These are phyloP conservation scores for Ogataea trehaloabstinens DNA, from an alignment of 805 yeast species.

Conservation along the genomic window DNA sequence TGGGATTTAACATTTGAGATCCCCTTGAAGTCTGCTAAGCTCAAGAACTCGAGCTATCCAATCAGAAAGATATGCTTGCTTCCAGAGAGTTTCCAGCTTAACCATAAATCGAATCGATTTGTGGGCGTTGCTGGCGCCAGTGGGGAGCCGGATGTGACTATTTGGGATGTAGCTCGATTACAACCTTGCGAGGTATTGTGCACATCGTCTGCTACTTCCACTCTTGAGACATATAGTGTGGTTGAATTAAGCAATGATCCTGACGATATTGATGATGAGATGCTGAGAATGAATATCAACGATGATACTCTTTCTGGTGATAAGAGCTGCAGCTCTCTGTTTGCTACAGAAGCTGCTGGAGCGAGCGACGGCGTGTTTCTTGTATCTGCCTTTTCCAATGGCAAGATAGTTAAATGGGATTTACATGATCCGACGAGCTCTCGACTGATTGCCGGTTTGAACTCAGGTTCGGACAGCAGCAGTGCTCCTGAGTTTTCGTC, in stretches of 20 bases:
- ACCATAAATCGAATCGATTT: slow-evolving; percentile 38
- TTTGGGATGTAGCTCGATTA: slow-evolving; percentile 72
- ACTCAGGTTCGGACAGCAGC: slow-evolving; percentile 6
- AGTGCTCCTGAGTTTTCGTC: slow-evolving; percentile 22
- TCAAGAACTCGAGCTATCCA: slow-evolving; percentile 41
- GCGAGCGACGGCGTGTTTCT: slow-evolving; percentile 6
- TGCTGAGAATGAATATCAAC: slow-evolving; percentile 14
- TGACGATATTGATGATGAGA: slow-evolving; percentile 22
- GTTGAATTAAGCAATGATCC: slow-evolving; percentile 21
- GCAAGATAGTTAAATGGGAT: slow-evolving; percentile 38
- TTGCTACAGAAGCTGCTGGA: slow-evolving; percentile 9
- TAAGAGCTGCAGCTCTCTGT: slow-evolving; percentile 25
- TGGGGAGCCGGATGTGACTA: slow-evolving; percentile 53
- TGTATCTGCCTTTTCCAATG: slow-evolving; percentile 17
- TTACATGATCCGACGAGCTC: slow-evolving; percentile 33
- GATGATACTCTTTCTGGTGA: slow-evolving; percentile 17
- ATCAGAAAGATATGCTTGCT: slow-evolving; percentile 47
- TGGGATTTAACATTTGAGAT: slow-evolving; percentile 79
- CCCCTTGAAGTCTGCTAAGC: slow-evolving; percentile 59
- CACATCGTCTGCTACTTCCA: slow-evolving; percentile 23
- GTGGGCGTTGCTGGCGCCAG: slow-evolving; percentile 69
- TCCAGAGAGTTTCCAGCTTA: slow-evolving; percentile 37
- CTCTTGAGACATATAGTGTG: slow-evolving; percentile 26
- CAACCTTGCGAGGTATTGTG: slow-evolving; percentile 43
- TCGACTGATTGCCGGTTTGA: slow-evolving; percentile 26